phyloP scores from a whole-genome alignment of 495 filamentous ascomycete genomes.

The Stereocaulon alpinum region DNA sequence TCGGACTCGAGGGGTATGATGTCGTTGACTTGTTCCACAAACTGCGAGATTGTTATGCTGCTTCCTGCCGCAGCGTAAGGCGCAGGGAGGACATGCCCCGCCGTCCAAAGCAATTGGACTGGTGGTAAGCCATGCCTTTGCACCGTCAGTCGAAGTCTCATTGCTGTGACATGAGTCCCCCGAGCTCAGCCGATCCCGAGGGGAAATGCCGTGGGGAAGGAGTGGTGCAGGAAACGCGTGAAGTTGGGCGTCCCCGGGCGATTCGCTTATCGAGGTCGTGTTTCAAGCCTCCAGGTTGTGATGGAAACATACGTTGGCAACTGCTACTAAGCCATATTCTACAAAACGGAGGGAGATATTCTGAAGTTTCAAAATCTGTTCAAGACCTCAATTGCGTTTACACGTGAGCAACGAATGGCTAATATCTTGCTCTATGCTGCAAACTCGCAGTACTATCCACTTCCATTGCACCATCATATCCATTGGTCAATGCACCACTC shows the following conservation, averaged over 20 bases:
- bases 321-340: no score
- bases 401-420: neutral
- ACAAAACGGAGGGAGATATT: no score
- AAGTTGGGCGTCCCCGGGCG: neutral
- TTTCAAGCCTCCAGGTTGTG: neutral
- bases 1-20: conserved; percentile 73
- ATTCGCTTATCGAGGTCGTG: neutral
- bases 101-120: conserved; percentile 63
- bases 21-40: conserved; percentile 76
- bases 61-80: conserved; percentile 41
- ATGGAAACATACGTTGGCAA: neutral
- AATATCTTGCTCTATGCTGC: conserved; percentile 10
- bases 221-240: conserved; percentile 1
- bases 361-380: no score
- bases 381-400: neutral
- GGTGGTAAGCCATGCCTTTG: conserved; percentile 72
- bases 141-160: conserved; percentile 77
- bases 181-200: neutral
- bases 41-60: conserved; percentile 61
- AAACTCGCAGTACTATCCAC: conserved; percentile 1
- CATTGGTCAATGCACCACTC: conserved; percentile 13
- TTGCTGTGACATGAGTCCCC: conserved; percentile 23
- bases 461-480: conserved; percentile 12
- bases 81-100: conserved; percentile 31
- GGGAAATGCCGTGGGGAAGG: neutral